Conservation (phyloP, 768 basidiomycete genomes). For the Boletus rufocinnamomeus region DNA sequence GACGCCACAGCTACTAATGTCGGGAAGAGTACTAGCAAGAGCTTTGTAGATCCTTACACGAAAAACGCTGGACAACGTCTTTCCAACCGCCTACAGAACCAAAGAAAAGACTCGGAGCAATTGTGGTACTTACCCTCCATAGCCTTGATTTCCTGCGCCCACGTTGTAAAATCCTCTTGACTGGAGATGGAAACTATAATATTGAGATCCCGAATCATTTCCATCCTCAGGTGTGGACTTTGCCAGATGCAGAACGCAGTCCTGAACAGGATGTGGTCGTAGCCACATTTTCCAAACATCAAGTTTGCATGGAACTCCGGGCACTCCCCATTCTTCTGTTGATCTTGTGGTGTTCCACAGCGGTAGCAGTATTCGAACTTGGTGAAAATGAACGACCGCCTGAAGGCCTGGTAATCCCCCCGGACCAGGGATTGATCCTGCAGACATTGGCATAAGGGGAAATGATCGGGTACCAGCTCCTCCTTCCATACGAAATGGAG, state of each 20-base stretch:
- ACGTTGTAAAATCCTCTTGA: background rate
- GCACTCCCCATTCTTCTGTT: background rate
- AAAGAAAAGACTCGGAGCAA: constrained; percentile 5
- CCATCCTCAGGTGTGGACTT: background rate
- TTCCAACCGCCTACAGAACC: constrained; percentile 3
- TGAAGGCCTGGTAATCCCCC: too few species aligned
- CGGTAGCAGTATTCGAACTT: background rate
- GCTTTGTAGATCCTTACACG: background rate
- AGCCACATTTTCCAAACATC: constrained; percentile 2
- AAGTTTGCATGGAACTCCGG: background rate
- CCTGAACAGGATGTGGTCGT: too few species aligned
- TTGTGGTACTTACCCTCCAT: constrained; percentile 5
- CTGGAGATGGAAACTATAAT: background rate
- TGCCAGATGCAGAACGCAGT: constrained; percentile 7
- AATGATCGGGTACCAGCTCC: too few species aligned
- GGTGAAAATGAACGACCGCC: too few species aligned
- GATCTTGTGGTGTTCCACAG: constrained; percentile 2
- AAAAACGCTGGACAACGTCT: background rate
- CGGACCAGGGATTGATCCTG: too few species aligned
- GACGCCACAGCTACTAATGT: too few species aligned
- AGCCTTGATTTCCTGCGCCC: constrained; percentile 1
- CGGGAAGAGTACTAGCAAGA: too few species aligned
- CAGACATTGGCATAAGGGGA: too few species aligned
- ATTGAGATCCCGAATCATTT: constrained; percentile 1
- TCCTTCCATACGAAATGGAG: too few species aligned